A percentile compares a stretch with the other conserved stretches of the same genome.
Conservation (phyloP, 306 rosid species). For the Benincasa hispida region DNA sequence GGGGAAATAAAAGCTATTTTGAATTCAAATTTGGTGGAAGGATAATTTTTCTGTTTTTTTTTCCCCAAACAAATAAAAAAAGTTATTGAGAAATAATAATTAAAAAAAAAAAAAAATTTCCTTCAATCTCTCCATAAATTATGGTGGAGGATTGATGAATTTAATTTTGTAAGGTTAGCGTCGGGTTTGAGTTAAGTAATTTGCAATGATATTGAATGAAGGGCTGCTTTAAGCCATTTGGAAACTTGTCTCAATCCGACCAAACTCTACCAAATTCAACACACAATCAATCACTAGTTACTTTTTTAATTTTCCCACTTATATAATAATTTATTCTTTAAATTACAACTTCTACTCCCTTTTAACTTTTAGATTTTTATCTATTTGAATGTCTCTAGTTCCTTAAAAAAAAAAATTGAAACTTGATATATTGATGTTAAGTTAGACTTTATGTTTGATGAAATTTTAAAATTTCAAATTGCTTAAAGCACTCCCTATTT, state of each 20-base stretch:
- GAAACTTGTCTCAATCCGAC: conserved; percentile 4
- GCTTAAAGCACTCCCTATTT: no score
- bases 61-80: background rate
- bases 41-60: background rate
- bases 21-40: background rate
- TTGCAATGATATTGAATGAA: background rate
- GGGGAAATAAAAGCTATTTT: background rate
- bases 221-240: conserved; percentile 5
- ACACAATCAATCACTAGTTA: background rate
- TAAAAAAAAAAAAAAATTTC: background rate
- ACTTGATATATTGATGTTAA: no score
- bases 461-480: no score
- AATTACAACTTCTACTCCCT: no score
- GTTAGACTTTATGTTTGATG: no score
- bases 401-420: no score
- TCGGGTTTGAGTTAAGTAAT: background rate
- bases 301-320: no score
- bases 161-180: background rate
- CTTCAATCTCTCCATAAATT: background rate
- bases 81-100: background rate
- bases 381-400: no score
- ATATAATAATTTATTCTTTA: no score
- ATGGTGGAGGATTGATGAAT: background rate
- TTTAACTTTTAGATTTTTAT: no score
- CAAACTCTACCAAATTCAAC: conserved; percentile 4